Base-by-base conservation (phyloP, 805 yeast species). In the Candida saitoana region DNA sequence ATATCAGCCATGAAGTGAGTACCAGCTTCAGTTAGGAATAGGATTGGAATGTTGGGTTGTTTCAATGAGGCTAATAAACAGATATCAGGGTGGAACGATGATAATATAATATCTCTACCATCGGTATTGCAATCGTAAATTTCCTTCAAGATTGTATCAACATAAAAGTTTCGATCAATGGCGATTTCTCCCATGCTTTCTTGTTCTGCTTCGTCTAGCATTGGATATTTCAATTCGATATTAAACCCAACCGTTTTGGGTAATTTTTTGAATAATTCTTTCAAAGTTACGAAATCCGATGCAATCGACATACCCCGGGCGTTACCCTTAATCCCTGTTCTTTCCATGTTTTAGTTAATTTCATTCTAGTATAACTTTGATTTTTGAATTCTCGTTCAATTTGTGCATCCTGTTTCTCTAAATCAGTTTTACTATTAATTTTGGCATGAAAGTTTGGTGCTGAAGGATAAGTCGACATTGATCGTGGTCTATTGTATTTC, bases 11-110 rank as follows among this genome's bases (percentile, higher is more conserved):
- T 88, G n/a, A 56, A 59, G 7, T 72, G 67, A 0, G 96, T 82
- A 5, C 98, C 98, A 1, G 87, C 74, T 57, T 91, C 98, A 0
- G 97, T 90, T 50, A 91, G 71, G 57, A 84, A 91, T 52, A 91
- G 73, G 47, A 91, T 85, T 1, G 98, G 98, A 52, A 90, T 85
- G 1, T 91, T 79, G 19, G 97, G 97, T 63, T 90, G 98, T 60
- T 91, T 91, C 63, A 91, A 67, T 2, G 96, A 84, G 33, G 91
- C 67, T 71, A 89, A 69, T 40, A 87, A 63, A 62, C 98, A 91
- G 24, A 88, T 77, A 59, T 91, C 98, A 0, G 98, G 98, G 56
- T 91, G 95, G 74, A 91, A 91, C 2, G 96, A 86, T 2, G 96
- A 87, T 54, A 91, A 87, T 15, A 91, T 82, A 34, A 91, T 77